Evolutionary conservation across 129 eudicot genomes (phyloP).

Genomic region (Gnaphalium uliginosum): DNA sequence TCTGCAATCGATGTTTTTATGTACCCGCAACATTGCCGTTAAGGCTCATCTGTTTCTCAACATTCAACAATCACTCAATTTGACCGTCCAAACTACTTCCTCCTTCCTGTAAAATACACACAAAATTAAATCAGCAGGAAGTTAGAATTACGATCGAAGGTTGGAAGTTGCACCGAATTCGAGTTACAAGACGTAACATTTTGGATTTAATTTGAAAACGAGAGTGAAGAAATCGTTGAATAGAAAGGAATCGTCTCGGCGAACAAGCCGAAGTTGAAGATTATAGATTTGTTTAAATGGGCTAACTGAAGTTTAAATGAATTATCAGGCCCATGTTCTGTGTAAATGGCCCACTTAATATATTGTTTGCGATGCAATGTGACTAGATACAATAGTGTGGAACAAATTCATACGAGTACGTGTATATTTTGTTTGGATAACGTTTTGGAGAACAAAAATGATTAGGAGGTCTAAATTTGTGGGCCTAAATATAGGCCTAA

Average conservation of each 20-base stretch:
- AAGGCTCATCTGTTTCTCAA: conserved; percentile 87
- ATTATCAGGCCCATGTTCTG: too few relatives aligned
- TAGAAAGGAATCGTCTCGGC: not conserved
- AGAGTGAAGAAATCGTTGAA: conserved; percentile 16
- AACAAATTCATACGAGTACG: too few relatives aligned
- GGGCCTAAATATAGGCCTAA: too few relatives aligned
- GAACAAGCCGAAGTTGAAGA: too few relatives aligned
- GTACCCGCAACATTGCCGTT: conserved; percentile 73
- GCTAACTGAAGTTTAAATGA: too few relatives aligned
- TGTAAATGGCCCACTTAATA: too few relatives aligned
- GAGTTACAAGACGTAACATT: conserved; percentile 31
- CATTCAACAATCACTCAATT: conserved; percentile 72
- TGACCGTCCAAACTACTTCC: conserved; percentile 59
- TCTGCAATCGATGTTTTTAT: conserved; percentile 56
- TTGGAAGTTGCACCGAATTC: not conserved
- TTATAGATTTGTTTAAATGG: too few relatives aligned
- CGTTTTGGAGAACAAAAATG: too few relatives aligned
- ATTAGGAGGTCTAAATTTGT: too few relatives aligned
- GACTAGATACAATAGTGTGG: too few relatives aligned
- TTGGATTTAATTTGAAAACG: conserved; percentile 11
- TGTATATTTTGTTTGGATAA: too few relatives aligned
- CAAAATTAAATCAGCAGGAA: not conserved
- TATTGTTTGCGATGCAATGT: too few relatives aligned
- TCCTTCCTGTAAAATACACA: conserved; percentile 45
- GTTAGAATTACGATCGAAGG: conserved; percentile 9